Conservation (phyloP, 164 flowering plant genomes). For the Umbellularia californica region DNA sequence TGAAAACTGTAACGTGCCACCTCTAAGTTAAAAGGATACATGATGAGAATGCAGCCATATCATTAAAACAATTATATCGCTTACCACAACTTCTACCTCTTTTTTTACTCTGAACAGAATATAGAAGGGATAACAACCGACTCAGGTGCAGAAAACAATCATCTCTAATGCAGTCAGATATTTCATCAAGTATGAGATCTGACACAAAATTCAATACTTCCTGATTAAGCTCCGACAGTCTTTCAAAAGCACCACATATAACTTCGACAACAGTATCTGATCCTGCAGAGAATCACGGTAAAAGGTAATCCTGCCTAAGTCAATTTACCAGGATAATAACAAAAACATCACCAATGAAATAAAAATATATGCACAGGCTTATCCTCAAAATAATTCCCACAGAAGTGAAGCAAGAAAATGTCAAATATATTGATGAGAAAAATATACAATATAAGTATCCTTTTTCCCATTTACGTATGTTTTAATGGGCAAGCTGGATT, state of each 20-base stretch:
- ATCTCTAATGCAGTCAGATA: conserved; percentile 21
- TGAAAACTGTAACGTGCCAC: neutral
- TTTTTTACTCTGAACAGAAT: conserved; percentile 33
- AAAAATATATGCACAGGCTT: neutral
- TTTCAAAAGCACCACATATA: conserved; percentile 39
- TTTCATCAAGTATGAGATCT: conserved; percentile 46
- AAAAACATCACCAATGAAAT: neutral
- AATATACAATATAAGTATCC: too few relatives aligned
- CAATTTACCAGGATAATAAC: conserved; percentile 2
- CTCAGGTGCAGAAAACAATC: conserved; percentile 32
- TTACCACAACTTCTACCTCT: conserved; percentile 48
- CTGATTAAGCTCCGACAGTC: conserved; percentile 47
- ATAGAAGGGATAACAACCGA: conserved; percentile 49
- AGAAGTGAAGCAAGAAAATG: too few relatives aligned
- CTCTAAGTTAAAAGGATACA: neutral
- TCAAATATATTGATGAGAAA: too few relatives aligned
- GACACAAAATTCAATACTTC: conserved; percentile 47
- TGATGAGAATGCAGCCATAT: conserved; percentile 2
- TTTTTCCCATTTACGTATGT: too few relatives aligned
- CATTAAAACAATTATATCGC: conserved; percentile 11
- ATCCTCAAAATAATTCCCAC: too few relatives aligned
- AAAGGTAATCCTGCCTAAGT: neutral
- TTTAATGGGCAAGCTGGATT: too few relatives aligned
- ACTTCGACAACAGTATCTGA: conserved; percentile 60
- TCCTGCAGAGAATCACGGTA: conserved; percentile 35